Evolutionary conservation across 768 basidiomycete species (phyloP).

Genomic region (Boletus eberwhitei): DNA sequence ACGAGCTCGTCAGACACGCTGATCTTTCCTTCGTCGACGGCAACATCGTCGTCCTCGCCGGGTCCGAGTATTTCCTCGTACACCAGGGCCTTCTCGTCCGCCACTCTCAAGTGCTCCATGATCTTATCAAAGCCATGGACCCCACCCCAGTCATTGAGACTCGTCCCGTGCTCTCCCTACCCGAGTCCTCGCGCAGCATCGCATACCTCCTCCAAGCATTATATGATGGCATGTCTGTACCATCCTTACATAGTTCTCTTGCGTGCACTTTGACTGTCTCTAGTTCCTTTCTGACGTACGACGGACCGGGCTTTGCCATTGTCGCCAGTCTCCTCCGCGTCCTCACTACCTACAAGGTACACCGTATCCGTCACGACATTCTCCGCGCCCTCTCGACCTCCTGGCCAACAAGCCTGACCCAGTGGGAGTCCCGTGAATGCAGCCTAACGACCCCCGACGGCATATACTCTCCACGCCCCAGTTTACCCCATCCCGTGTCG

Average conservation of each 20-base stretch:
- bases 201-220: slow-evolving; percentile 57
- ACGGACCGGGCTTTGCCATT: slow-evolving; percentile 47
- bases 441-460: slow-evolving; percentile 48
- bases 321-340: slow-evolving; percentile 59
- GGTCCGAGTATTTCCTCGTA: slow-evolving; percentile 59
- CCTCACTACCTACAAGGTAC: slow-evolving; percentile 61
- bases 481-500: slow-evolving; percentile 68
- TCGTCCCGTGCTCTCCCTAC: slow-evolving; percentile 50
- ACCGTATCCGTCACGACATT: slow-evolving; percentile 54
- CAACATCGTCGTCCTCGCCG: slow-evolving; percentile 62
- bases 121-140: slow-evolving; percentile 37
- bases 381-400: slow-evolving; percentile 46
- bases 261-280: slow-evolving; percentile 14
- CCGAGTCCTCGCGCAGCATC: slow-evolving; percentile 56
- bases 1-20: slow-evolving; percentile 40
- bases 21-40: slow-evolving; percentile 67
- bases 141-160: slow-evolving; percentile 43
- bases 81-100: slow-evolving; percentile 63
- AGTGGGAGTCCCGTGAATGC: slow-evolving; percentile 70
- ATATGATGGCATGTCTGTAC: slow-evolving; percentile 67
- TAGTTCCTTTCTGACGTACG: slow-evolving; percentile 48
- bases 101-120: slow-evolving; percentile 53
- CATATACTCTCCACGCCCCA: slow-evolving; percentile 51
- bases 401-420: slow-evolving; percentile 61
- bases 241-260: not conserved